A percentile compares a stretch with the other conserved stretches of the same genome.
These are phyloP conservation scores for Kazachstania bromeliacearum DNA, from an alignment of 805 yeast species.

Conservation along the genomic window DNA sequence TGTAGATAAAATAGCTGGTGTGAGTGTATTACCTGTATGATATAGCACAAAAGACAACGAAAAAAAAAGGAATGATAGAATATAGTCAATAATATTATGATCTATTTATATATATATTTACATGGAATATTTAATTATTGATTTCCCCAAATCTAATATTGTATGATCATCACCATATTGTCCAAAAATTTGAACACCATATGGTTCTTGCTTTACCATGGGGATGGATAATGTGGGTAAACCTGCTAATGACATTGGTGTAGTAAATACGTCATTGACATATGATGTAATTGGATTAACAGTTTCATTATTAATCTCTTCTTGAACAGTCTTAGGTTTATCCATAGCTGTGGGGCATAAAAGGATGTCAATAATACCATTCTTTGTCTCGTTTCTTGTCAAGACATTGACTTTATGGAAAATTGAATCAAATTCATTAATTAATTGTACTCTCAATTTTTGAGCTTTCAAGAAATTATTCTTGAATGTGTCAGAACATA, in stretches of 20 bases:
- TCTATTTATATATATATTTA: conserved; percentile 1
- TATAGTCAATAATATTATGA: not conserved
- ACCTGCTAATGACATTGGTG: conserved; percentile 89
- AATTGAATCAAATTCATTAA: conserved; percentile 53
- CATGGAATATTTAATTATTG: not conserved
- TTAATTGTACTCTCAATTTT: conserved; percentile 48
- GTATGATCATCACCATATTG: conserved; percentile 75
- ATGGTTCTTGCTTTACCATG: conserved; percentile 29
- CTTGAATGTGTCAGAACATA: conserved; percentile 60
- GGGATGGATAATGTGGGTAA: conserved; percentile 82
- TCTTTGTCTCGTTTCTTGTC: conserved; percentile 12
- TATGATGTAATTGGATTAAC: conserved; percentile 51
- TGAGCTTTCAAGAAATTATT: conserved; percentile 76
- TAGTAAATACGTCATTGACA: conserved; percentile 74
- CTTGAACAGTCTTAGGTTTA: conserved; percentile 41
- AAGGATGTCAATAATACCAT: conserved; percentile 54
- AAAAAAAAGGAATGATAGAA: conserved; percentile 2
- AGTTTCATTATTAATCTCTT: conserved; percentile 27
- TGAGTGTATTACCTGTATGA: conserved; percentile 55
- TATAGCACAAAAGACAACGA: not conserved
- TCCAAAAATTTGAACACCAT: conserved; percentile 73
- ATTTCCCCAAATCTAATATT: conserved; percentile 37
- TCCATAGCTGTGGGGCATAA: conserved; percentile 64
- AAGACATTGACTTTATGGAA: conserved; percentile 46
- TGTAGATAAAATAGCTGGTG: conserved; percentile 55